phyloP scores from a whole-genome alignment of 129 eudicot species.

The Lonicera japonica region DNA sequence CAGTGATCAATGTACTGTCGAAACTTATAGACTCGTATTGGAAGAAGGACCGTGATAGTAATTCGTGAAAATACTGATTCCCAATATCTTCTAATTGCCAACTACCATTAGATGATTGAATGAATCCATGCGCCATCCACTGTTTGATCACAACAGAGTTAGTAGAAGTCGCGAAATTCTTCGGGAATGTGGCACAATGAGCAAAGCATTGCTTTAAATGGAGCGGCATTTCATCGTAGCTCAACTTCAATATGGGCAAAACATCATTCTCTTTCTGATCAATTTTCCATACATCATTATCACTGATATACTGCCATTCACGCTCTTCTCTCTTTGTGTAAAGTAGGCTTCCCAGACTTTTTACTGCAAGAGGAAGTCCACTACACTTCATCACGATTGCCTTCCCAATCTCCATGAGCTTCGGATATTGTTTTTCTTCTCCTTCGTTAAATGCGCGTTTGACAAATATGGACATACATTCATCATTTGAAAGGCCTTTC shows the following conservation, averaged over 20 bases:
- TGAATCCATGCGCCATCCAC: slow-evolving; percentile 33
- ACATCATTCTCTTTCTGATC: too few relatives aligned
- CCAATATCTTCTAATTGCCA: slow-evolving; percentile 23
- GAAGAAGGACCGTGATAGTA: too few relatives aligned
- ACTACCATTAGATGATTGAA: slow-evolving; percentile 7
- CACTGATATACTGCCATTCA: slow-evolving; percentile 18
- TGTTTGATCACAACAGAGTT: slow-evolving; percentile 14
- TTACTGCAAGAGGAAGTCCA: slow-evolving; percentile 31
- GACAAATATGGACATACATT: too few relatives aligned
- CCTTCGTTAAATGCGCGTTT: slow-evolving; percentile 24
- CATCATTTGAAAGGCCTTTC: too few relatives aligned
- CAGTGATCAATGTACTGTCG: too few relatives aligned
- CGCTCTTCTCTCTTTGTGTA: slow-evolving; percentile 15
- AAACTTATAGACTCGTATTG: too few relatives aligned
- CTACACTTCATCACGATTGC: too few relatives aligned
- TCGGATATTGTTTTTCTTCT: slow-evolving; percentile 1
- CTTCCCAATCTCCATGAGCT: slow-evolving; percentile 30
- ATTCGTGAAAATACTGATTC: too few relatives aligned
- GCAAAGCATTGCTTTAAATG: slow-evolving; percentile 31
- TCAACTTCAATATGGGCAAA: too few relatives aligned
- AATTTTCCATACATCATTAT: too few relatives aligned
- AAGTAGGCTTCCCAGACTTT: slow-evolving; percentile 25
- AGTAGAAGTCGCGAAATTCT: slow-evolving; percentile 19
- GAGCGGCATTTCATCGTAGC: too few relatives aligned
- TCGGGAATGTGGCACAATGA: slow-evolving; percentile 35